These are phyloP conservation scores for Berberis vulgaris DNA, from an alignment of 164 flowering plant genomes.

Conservation along the genomic window DNA sequence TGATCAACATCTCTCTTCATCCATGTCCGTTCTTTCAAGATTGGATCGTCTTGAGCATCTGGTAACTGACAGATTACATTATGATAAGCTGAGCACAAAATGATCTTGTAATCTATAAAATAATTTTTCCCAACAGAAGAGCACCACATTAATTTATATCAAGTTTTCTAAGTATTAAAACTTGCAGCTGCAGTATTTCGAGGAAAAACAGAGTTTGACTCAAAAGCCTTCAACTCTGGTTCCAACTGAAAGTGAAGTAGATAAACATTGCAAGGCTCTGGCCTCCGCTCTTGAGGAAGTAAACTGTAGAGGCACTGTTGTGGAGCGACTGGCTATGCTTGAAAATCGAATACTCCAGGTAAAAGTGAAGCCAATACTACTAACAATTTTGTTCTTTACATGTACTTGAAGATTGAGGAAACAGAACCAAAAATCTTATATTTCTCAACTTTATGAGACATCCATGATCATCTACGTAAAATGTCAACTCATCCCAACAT, in stretches of 20 bases:
- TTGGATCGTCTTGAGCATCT: slow-evolving; percentile 53
- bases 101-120: too few species aligned
- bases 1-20: slow-evolving; percentile 8
- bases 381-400: background rate
- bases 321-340: slow-evolving; percentile 35
- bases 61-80: slow-evolving; percentile 19
- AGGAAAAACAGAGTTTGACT: slow-evolving; percentile 30
- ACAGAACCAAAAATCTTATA: background rate
- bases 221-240: slow-evolving; percentile 9
- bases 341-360: slow-evolving; percentile 46
- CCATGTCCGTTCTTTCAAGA: slow-evolving; percentile 35
- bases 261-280: slow-evolving; percentile 25
- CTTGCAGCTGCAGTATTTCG: slow-evolving; percentile 36
- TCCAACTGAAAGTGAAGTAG: slow-evolving; percentile 2
- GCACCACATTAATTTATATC: background rate
- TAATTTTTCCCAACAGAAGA: too few species aligned
- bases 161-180: background rate
- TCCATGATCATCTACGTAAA: too few species aligned
- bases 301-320: slow-evolving; percentile 41
- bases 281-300: slow-evolving; percentile 45
- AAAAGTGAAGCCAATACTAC: background rate
- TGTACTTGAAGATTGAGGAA: background rate
- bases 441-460: background rate
- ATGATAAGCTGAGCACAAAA: too few species aligned
- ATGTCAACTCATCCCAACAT: too few species aligned